A percentile compares a stretch with the other conserved stretches of the same genome.
Evolutionary conservation across 805 yeast species (phyloP).

Genomic region (Wickerhamia fluorescens): DNA sequence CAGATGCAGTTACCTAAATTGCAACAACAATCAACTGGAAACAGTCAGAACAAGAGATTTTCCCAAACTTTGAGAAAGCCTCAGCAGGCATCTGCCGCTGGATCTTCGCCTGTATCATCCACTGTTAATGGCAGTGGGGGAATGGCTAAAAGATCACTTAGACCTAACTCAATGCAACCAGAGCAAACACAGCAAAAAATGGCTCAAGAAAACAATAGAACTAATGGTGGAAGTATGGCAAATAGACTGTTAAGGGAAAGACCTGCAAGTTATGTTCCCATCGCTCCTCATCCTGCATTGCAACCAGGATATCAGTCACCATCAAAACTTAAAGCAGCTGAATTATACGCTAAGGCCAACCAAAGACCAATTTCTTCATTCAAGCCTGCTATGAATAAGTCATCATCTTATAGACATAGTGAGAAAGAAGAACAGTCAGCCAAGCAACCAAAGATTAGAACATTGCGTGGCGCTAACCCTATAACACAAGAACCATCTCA

Average conservation of each 20-base stretch:
- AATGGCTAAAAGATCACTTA: slow-evolving; percentile 21
- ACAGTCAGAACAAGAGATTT: slow-evolving; percentile 9
- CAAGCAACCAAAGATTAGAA: slow-evolving; percentile 1
- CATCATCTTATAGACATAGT: slow-evolving; percentile 54
- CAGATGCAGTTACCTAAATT: slow-evolving; percentile 1
- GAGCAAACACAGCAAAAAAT: too few species aligned
- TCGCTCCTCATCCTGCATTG: slow-evolving; percentile 34
- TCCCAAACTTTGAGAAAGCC: slow-evolving; percentile 24
- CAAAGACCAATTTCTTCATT: slow-evolving; percentile 33
- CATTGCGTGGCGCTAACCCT: too few species aligned
- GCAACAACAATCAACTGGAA: neutral
- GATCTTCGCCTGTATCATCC: neutral
- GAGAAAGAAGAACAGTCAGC: neutral
- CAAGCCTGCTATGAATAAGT: slow-evolving; percentile 32
- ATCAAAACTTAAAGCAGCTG: slow-evolving; percentile 42
- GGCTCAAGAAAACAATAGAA: slow-evolving; percentile 10
- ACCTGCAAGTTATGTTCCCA: slow-evolving; percentile 13
- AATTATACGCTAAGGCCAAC: slow-evolving; percentile 46
- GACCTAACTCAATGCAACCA: slow-evolving; percentile 24
- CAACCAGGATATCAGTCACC: slow-evolving; percentile 33
- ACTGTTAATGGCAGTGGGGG: slow-evolving; percentile 6
- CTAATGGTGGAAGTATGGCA: neutral
- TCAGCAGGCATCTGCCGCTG: slow-evolving; percentile 9
- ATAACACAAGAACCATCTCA: too few species aligned
- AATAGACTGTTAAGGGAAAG: slow-evolving; percentile 1